phyloP scores from a whole-genome alignment of 139 green algal genomes.

The Micractinium sp. region DNA sequence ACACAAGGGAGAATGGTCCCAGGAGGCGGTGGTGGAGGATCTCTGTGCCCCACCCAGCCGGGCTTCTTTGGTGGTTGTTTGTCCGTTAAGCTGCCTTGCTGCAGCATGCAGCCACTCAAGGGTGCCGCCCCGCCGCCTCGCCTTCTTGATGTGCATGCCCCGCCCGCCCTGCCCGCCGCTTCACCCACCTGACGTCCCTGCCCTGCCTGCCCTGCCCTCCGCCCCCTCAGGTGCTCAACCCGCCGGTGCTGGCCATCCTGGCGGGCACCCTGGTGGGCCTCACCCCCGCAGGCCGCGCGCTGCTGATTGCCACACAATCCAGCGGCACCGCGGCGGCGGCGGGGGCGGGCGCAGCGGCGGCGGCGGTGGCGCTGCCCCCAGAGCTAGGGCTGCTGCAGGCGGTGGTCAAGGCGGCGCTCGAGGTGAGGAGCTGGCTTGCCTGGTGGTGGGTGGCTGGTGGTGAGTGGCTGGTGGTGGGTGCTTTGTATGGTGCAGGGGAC shows the following conservation, averaged over 20 bases:
- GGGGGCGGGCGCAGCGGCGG: slow-evolving; percentile 4
- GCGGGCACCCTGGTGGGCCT: slow-evolving; percentile 60
- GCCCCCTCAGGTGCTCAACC: slow-evolving; percentile 58
- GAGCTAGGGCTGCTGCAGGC: slow-evolving; percentile 48
- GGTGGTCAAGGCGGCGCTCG: slow-evolving; percentile 37
- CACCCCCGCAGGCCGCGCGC: slow-evolving; percentile 43
- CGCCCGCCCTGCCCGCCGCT: no score
- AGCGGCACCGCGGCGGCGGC: neutral
- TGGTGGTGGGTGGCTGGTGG: neutral
- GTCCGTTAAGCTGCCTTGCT: no score
- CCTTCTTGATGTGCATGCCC: no score
- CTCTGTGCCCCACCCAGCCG: no score
- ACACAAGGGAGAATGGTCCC: no score
- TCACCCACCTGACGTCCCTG: no score
- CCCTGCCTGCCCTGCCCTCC: no score
- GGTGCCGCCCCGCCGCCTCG: no score
- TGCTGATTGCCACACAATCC: slow-evolving; percentile 46
- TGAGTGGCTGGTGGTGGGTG: neutral
- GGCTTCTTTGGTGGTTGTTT: neutral
- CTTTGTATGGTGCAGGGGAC: neutral
- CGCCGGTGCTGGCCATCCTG: slow-evolving; percentile 64
- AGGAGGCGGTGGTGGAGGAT: no score
- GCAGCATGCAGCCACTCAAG: no score
- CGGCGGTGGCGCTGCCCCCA: slow-evolving; percentile 37
- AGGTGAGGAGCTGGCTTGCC: slow-evolving; percentile 35